Evolutionary conservation across 129 eudicot species (phyloP).

Genomic region (Erigeron canadensis): DNA sequence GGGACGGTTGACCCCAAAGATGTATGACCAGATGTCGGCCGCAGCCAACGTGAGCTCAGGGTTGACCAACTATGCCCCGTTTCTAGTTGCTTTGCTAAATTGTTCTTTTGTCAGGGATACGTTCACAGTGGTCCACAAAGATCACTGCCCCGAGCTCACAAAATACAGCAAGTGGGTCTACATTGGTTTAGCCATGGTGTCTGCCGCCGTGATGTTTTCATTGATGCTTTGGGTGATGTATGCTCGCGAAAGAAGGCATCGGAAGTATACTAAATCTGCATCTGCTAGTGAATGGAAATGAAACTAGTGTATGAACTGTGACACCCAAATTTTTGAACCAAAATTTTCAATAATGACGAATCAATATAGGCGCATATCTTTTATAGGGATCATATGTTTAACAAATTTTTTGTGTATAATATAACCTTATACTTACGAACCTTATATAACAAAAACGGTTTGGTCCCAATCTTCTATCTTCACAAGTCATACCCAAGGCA

Average conservation of each 20-base stretch:
- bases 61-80: slow-evolving; percentile 52
- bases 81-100: slow-evolving; percentile 49
- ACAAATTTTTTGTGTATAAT: background rate
- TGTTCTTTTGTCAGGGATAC: slow-evolving; percentile 68
- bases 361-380: too few species aligned
- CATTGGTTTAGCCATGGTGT: slow-evolving; percentile 64
- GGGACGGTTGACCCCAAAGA: slow-evolving; percentile 72
- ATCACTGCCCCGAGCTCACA: slow-evolving; percentile 57
- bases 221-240: slow-evolving; percentile 67
- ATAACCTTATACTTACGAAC: too few species aligned
- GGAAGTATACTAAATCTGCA: slow-evolving; percentile 51
- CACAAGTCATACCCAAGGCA: too few species aligned
- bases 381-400: too few species aligned
- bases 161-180: slow-evolving; percentile 62
- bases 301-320: background rate
- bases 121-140: slow-evolving; percentile 36
- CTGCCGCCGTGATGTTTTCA: slow-evolving; percentile 64
- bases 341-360: background rate
- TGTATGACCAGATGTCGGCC: slow-evolving; percentile 65
- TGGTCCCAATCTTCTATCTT: too few species aligned
- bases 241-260: slow-evolving; percentile 83
- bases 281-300: slow-evolving; percentile 11
- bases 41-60: slow-evolving; percentile 77
- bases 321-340: too few species aligned
- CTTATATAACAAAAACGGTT: too few species aligned